Base-by-base conservation (phyloP, 371 early-diverging fungal genomes). In the Rhizopus stolonifer region DNA sequence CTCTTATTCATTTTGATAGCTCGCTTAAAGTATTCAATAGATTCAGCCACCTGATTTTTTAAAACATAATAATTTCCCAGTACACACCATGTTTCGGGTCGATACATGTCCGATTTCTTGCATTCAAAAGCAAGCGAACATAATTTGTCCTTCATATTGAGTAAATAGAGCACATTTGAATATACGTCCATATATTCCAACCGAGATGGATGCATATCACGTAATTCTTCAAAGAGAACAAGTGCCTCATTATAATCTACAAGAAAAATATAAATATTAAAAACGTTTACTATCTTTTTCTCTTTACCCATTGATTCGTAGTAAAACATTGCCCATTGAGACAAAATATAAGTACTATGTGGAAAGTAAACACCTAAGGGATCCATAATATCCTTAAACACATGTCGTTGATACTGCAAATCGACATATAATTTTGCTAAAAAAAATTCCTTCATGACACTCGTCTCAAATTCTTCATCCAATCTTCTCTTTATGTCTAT, bases 1-100 rank as follows among this genome's bases (percentile, higher is more conserved):
- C 79, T 77, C 21, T 84, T 79, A 54, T 93, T 82, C 46, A 98
- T 79, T 63, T 89, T 79, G 5, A 94, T 58, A 0, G 96, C 94
- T 14, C 88, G 74, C 59, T 86, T 84, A 60, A 96, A 96, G 58
- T 90, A 90, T 18, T 86, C 79, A 7, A 96, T 81, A 0, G 99
- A 95, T 64, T 92, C 89, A 47, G 83, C 86, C 54, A 89, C 86
- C 49, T 95, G 89, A 10, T 80, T 59, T 22, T 87, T 85, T 36
- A 88, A 52, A 40, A 87, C 85, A 61, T 93, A 95, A 65, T 94
- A 95, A 72, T 99, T 99, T 25, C 88, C 93, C 85, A 63, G 73
- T n/a, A 92, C 82, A 58, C 81, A 81, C 61, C 93, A 92, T 1
- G 98, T 95, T 60, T 96, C 93, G 2, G 94, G 91, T 24, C 91